phyloP scores from a whole-genome alignment of 2,329 filamentous ascomycete species.

The Penicillium frequentans region DNA sequence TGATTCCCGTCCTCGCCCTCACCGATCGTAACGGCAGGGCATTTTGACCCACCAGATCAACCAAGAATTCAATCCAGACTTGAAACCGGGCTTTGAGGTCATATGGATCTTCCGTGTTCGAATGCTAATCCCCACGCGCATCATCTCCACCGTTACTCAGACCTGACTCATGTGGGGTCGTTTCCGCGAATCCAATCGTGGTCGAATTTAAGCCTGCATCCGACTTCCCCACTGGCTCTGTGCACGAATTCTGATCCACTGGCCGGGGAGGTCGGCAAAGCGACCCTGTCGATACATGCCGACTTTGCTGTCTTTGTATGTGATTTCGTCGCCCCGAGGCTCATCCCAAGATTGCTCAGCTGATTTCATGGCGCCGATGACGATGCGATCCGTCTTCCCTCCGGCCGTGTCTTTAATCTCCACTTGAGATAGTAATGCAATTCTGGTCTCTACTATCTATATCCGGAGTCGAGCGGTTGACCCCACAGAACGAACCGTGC shows the following conservation, averaged over 20 bases:
- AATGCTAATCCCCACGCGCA: not conserved
- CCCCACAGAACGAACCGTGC: slow-evolving; percentile 7
- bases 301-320: slow-evolving; percentile 8
- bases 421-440: not conserved
- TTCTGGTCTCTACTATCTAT: not conserved
- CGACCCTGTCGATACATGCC: slow-evolving; percentile 22
- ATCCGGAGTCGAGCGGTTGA: not conserved
- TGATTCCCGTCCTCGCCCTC: slow-evolving; percentile 3
- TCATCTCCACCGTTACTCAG: slow-evolving; percentile 27
- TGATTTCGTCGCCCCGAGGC: not conserved
- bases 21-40: not conserved
- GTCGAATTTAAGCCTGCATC: slow-evolving; percentile 2
- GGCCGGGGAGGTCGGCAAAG: slow-evolving; percentile 25
- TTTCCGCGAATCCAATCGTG: not conserved
- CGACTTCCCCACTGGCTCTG: slow-evolving; percentile 1
- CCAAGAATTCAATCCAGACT: not conserved
- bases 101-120: not conserved
- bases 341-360: not conserved
- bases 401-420: not conserved
- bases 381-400: not conserved
- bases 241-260: not conserved
- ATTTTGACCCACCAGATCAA: not conserved
- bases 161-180: slow-evolving; percentile 35
- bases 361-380: not conserved
- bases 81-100: not conserved